Evolutionary conservation across 1,284 basidiomycete genomes (phyloP), one percentile per base, ranked within the genome.

Genomic region (Cryptococcus sp.): DNA sequence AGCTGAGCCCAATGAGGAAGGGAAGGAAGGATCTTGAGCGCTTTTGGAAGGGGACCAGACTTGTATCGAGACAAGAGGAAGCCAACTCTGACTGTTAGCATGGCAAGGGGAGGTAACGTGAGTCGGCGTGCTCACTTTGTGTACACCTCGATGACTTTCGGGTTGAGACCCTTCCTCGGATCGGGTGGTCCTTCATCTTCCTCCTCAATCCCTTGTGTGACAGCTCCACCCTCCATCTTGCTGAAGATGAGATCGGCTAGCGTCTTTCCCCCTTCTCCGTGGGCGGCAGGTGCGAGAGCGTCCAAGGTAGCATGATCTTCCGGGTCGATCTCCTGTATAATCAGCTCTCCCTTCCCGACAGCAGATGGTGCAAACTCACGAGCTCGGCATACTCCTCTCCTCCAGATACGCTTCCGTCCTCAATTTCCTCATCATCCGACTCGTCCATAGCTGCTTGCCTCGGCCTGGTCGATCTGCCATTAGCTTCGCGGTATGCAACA

Each of bases 21-120:
- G 5, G 93, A 89, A 3, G 95, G 95, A 26, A 99, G 86, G 51
- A 99, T 90, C 78, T 98, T 98, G 82, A 99, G 94, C 1, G 92
- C 81, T 76, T 98, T 98, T 18, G 95, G 95, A 0, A 99, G 78
- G 1, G 92, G 86, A 2, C 94, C 94, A 7, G 93, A 95, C 66
- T 89, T 93, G 79, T 99, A 97, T 48, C 85, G 84, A 38, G 82
- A 86, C 28, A 98, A 80, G 53, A 94, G 83, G 57, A 82, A 77
- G 25, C 91, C 94, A 47, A 95, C 82, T 77, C 91, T 92, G 60
- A 24, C n/a, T 14, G 32, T 48, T 14, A 46, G 44, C 43, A 16
- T 7, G 7, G 21, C 35, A 5, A 10, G 9, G n/a, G n/a, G n/a
- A n/a, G 18, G 25, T 12, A 35, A 23, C 16, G 25, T 31, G 19